These are phyloP conservation scores for Rhododendron ferrugineum DNA, from an alignment of 148 eudicot genomes.

Conservation along the genomic window DNA sequence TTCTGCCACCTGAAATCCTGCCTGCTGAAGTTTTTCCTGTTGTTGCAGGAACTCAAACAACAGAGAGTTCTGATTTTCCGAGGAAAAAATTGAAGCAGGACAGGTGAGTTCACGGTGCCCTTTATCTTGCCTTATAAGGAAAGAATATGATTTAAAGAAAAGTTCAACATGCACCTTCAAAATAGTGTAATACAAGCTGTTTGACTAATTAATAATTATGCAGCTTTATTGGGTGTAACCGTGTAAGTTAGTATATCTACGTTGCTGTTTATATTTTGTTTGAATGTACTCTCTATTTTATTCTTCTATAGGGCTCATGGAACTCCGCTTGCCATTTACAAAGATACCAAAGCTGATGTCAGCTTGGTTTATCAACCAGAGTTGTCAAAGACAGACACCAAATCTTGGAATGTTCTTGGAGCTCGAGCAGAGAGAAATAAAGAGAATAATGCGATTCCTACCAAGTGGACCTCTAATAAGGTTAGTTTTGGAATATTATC, in stretches of 20 bases:
- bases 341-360: conserved; percentile 38
- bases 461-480: conserved; percentile 88
- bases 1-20: conserved; percentile 5
- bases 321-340: conserved; percentile 46
- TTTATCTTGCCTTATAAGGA: neutral
- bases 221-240: neutral
- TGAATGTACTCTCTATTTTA: neutral
- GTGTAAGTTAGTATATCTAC: neutral
- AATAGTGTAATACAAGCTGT: neutral
- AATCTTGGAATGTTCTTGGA: conserved; percentile 72
- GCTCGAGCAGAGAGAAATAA: conserved; percentile 84
- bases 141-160: neutral
- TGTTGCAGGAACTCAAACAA: conserved; percentile 45
- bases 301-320: conserved; percentile 43
- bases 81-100: conserved; percentile 56
- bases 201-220: neutral
- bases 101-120: conserved; percentile 33
- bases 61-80: conserved; percentile 33
- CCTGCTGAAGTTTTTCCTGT: conserved; percentile 16
- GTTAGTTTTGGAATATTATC: conserved; percentile 20
- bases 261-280: neutral
- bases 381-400: conserved; percentile 35
- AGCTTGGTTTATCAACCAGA: conserved; percentile 30
- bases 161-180: neutral
- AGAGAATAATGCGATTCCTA: conserved; percentile 76